These are phyloP conservation scores for Acer negundo DNA, from an alignment of 345 rosid genomes.

Conservation along the genomic window DNA sequence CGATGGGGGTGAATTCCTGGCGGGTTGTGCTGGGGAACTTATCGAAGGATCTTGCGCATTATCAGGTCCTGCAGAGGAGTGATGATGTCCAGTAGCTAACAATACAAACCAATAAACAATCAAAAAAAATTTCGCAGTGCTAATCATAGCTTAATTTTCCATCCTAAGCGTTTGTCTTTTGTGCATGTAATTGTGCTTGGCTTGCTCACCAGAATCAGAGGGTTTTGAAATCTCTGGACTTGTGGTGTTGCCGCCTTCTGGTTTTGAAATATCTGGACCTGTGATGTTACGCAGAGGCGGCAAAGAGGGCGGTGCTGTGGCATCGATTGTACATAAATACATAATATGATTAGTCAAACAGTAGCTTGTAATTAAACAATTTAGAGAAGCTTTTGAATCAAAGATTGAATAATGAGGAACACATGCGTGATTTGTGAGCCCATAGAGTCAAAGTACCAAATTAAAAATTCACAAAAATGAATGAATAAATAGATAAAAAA, in stretches of 20 bases:
- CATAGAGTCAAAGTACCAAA: too few relatives aligned
- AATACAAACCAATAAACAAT: not conserved
- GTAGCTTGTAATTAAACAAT: too few relatives aligned
- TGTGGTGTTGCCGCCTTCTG: conserved; percentile 3
- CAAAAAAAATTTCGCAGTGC: too few relatives aligned
- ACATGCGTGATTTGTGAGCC: too few relatives aligned
- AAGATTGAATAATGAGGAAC: too few relatives aligned
- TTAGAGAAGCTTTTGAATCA: too few relatives aligned
- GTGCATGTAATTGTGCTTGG: not conserved
- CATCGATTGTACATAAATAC: not conserved
- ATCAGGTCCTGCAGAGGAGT: conserved; percentile 33
- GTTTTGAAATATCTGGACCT: conserved; percentile 28
- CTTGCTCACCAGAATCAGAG: conserved; percentile 31
- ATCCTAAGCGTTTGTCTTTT: too few relatives aligned
- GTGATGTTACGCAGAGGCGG: conserved; percentile 48
- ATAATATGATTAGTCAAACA: too few relatives aligned
- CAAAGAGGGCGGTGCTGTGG: conserved; percentile 39
- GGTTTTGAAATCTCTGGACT: conserved; percentile 31
- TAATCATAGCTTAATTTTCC: too few relatives aligned
- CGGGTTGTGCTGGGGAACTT: conserved; percentile 23
- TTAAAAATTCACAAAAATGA: too few relatives aligned
- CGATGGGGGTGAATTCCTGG: conserved; percentile 11
- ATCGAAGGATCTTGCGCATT: conserved; percentile 21
- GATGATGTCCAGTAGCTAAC: not conserved
- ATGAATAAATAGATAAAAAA: not conserved